phyloP scores from a whole-genome alignment of 2,329 filamentous ascomycete species.

The Diplodia sapinea region DNA sequence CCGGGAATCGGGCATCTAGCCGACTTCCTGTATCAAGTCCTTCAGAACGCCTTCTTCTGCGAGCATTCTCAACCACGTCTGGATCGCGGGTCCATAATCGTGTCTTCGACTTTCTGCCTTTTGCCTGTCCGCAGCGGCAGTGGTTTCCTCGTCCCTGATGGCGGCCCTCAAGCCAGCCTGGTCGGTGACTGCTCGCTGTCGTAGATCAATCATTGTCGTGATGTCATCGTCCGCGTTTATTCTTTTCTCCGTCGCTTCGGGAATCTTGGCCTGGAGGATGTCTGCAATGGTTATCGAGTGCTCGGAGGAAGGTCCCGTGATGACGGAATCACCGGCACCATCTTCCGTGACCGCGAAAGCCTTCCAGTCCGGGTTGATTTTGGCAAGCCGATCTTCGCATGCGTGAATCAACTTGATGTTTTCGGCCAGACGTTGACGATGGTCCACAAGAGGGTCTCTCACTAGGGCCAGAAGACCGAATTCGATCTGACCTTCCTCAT shows the following conservation, averaged over 20 bases:
- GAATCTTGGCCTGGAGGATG: constrained; percentile 35
- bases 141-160: constrained; percentile 57
- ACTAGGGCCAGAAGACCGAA: constrained; percentile 81
- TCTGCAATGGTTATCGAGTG: constrained; percentile 38
- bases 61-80: constrained; percentile 71
- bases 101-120: constrained; percentile 63
- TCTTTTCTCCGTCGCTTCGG: constrained; percentile 32
- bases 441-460: constrained; percentile 64
- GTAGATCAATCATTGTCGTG: constrained; percentile 37
- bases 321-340: constrained; percentile 35
- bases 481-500: constrained; percentile 67
- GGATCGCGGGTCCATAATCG: constrained; percentile 73
- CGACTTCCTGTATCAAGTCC: constrained; percentile 26
- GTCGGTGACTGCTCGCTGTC: constrained; percentile 41
- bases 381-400: constrained; percentile 50
- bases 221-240: constrained; percentile 37
- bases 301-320: constrained; percentile 32
- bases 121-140: constrained; percentile 56
- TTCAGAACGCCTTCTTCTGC: constrained; percentile 61
- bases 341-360: constrained; percentile 39
- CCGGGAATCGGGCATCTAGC: constrained; percentile 3
- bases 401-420: constrained; percentile 55
- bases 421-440: constrained; percentile 51
- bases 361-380: constrained; percentile 52
- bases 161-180: constrained; percentile 52